A percentile compares a stretch with the other conserved stretches of the same genome.
phyloP scores from a whole-genome alignment of 352 stramenopile species.

The Phytopythium mirpurense region DNA sequence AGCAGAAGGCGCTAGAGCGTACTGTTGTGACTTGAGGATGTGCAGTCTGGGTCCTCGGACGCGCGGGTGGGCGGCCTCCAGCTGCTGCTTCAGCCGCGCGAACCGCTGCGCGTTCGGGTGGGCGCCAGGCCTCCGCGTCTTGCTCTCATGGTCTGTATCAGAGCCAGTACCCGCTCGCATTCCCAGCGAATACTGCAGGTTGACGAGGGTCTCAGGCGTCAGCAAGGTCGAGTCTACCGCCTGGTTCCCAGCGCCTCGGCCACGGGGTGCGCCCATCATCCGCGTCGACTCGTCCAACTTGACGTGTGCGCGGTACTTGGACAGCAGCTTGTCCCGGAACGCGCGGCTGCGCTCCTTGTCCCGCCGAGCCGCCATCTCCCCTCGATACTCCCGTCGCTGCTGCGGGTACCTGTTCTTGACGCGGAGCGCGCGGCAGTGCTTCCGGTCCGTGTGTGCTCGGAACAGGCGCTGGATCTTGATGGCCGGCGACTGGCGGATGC shows the following conservation, averaged over 20 bases:
- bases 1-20: conserved; percentile 2
- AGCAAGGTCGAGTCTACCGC: conserved; percentile 12
- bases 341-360: conserved; percentile 19
- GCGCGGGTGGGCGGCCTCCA: conserved; percentile 23
- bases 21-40: conserved; percentile 44
- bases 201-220: conserved; percentile 10
- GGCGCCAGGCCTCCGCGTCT: neutral
- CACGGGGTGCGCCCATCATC: conserved; percentile 34
- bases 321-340: conserved; percentile 45
- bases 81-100: conserved; percentile 28
- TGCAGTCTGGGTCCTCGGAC: conserved; percentile 36
- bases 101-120: conserved; percentile 40
- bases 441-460: conserved; percentile 34
- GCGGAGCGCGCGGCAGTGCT: conserved; percentile 28
- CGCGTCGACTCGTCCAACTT: conserved; percentile 41
- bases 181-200: conserved; percentile 22
- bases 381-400: conserved; percentile 31
- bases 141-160: conserved; percentile 1
- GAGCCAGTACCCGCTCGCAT: neutral
- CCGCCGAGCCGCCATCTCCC: conserved; percentile 18
- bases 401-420: conserved; percentile 37
- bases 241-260: neutral
- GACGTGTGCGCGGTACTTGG: conserved; percentile 51
- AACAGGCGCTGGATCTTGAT: conserved; percentile 70
- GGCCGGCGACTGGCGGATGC: conserved; percentile 55